phyloP scores from a whole-genome alignment of 805 yeast species.

The Cyberlindnera misumaiensis region DNA sequence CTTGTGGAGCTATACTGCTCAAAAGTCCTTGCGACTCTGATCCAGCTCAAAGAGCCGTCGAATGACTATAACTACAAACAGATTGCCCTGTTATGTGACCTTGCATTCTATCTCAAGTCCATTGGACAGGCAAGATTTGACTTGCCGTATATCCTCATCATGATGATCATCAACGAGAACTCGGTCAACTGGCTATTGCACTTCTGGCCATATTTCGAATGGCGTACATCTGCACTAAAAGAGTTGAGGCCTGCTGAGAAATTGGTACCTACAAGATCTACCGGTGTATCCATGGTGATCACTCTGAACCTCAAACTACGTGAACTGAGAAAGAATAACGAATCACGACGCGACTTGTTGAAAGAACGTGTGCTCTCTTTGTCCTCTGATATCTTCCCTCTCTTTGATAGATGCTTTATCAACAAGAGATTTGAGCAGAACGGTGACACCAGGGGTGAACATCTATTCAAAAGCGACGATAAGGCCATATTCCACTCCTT shows the following conservation, averaged over 20 bases:
- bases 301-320: conserved; percentile 13
- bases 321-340: conserved; percentile 9
- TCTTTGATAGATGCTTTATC: conserved; percentile 5
- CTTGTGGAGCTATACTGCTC: conserved; percentile 9
- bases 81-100: conserved; percentile 16
- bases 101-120: conserved; percentile 10
- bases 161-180: conserved; percentile 4
- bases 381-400: conserved; percentile 12
- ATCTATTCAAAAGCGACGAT: not conserved
- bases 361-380: conserved; percentile 14
- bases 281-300: conserved; percentile 10
- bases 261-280: conserved; percentile 6
- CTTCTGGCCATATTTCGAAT: conserved; percentile 19
- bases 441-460: conserved; percentile 8
- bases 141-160: conserved; percentile 10
- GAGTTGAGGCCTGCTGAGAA: conserved; percentile 1
- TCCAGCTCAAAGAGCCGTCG: conserved; percentile 8
- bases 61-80: conserved; percentile 10
- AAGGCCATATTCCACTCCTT: conserved; percentile 4
- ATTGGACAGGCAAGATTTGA: conserved; percentile 6
- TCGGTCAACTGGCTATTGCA: conserved; percentile 12
- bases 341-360: conserved; percentile 14
- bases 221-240: conserved; percentile 5
- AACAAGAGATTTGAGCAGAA: conserved; percentile 15
- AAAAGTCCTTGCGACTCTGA: conserved; percentile 6